Conservation (phyloP, 2,329 filamentous ascomycete genomes). For the Colletotrichum theobromicola region DNA sequence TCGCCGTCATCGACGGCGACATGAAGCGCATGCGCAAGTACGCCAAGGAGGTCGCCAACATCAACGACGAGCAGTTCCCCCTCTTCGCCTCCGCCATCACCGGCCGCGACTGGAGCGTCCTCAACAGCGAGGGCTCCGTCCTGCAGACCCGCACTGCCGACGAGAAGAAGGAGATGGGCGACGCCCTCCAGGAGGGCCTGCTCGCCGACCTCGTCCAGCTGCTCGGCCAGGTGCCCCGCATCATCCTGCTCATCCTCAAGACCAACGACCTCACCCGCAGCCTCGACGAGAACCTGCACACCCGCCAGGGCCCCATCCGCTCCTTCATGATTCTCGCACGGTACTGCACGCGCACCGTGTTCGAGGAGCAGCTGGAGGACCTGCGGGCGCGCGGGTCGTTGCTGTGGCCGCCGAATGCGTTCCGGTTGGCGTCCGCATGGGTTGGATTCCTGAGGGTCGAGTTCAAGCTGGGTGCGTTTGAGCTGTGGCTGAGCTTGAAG, state of each 20-base stretch:
- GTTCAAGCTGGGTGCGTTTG: constrained; percentile 67
- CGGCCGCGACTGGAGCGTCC: constrained; percentile 83
- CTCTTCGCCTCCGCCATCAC: constrained; percentile 97
- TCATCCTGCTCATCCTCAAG: constrained; percentile 95
- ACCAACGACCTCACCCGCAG: constrained; percentile 96
- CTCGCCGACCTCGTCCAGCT: constrained; percentile 87
- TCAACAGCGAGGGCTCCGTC: constrained; percentile 52
- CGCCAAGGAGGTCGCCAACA: constrained; percentile 85
- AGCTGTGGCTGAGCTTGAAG: constrained; percentile 64
- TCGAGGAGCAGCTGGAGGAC: constrained; percentile 66
- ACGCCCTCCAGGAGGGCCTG: constrained; percentile 85
- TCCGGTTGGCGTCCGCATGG: constrained; percentile 62
- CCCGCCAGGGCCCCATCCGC: constrained; percentile 68
- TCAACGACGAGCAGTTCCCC: constrained; percentile 89
- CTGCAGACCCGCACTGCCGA: constrained; percentile 66
- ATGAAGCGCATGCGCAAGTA: constrained; percentile 87
- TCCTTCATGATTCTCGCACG: constrained; percentile 72
- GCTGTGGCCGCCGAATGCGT: constrained; percentile 62
- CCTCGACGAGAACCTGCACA: constrained; percentile 89
- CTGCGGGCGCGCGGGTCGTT: constrained; percentile 58
- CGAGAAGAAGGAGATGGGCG: constrained; percentile 88
- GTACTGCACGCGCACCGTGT: constrained; percentile 71
- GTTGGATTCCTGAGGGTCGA: constrained; percentile 64
- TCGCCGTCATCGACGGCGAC: constrained; percentile 91
- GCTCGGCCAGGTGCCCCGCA: constrained; percentile 85